A percentile compares a stretch with the other conserved stretches of the same genome.
phyloP scores from a whole-genome alignment of 495 filamentous ascomycete species.

The Aspergillus haitiensis region DNA sequence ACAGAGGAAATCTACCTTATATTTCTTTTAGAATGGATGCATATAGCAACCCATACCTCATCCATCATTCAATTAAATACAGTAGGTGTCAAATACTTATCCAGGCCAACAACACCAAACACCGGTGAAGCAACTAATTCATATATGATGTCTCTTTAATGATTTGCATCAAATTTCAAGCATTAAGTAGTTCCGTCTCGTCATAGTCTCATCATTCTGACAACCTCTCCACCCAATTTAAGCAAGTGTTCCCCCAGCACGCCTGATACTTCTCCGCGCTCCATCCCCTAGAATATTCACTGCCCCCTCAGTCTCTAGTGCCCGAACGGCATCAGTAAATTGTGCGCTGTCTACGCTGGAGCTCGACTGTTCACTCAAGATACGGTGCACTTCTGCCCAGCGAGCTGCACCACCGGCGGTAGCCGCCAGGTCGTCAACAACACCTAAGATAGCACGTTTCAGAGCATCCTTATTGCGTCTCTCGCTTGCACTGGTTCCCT shows the following conservation, averaged over 20 bases:
- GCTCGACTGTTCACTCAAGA: conserved; percentile 72
- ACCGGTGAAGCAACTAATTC: conserved; percentile 1
- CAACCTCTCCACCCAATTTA: conserved; percentile 2
- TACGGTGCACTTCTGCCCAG: conserved; percentile 71
- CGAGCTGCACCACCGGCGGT: conserved; percentile 61
- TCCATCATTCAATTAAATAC: conserved; percentile 1
- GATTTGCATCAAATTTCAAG: conserved; percentile 14
- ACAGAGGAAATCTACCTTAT: too few species aligned
- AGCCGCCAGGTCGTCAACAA: conserved; percentile 73
- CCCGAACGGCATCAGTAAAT: conserved; percentile 75
- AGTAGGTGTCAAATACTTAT: not conserved
- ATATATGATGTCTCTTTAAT: conserved; percentile 1
- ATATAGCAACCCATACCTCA: not conserved
- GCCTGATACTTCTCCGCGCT: conserved; percentile 74
- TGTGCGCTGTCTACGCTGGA: conserved; percentile 71
- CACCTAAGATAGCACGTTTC: conserved; percentile 70
- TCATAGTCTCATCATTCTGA: conserved; percentile 27
- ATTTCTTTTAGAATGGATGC: not conserved
- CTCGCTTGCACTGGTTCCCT: conserved; percentile 84
- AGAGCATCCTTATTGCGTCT: conserved; percentile 77
- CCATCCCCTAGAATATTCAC: conserved; percentile 85
- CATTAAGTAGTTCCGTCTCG: conserved; percentile 27
- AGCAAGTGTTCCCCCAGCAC: conserved; percentile 58
- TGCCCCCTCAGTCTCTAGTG: conserved; percentile 79
- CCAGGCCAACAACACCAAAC: conserved; percentile 15